A percentile compares a stretch with the other conserved stretches of the same genome.
Conservation (phyloP, 305 asterid genomes). For the Fraxinus angustifolia region DNA sequence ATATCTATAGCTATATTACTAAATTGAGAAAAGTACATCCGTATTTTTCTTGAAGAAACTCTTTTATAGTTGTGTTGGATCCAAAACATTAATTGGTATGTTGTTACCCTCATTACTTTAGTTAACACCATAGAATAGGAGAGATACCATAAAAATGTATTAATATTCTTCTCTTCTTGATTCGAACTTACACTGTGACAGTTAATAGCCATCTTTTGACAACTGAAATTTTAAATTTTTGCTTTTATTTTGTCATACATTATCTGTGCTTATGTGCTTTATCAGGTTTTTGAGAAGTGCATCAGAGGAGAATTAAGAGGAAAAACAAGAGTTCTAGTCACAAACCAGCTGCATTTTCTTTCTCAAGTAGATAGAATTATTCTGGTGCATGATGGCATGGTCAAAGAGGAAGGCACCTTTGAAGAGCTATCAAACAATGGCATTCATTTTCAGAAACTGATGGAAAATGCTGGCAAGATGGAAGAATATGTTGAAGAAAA, state of each 20-base stretch:
- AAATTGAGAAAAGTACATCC: not conserved
- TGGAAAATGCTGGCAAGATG: conserved; percentile 99
- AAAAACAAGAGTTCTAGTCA: conserved; percentile 91
- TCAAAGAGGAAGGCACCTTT: conserved; percentile 95
- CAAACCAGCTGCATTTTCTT: conserved; percentile 93
- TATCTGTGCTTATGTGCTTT: conserved; percentile 20
- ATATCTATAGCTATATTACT: not conserved
- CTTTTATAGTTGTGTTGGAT: conserved; percentile 3
- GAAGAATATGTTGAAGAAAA: conserved; percentile 80
- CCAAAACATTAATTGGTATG: not conserved
- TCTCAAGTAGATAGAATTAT: conserved; percentile 92
- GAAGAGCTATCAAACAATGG: conserved; percentile 83
- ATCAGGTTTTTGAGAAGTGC: conserved; percentile 88
- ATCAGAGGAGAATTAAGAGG: conserved; percentile 83
- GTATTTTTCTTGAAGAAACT: conserved; percentile 1
- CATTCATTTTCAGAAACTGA: conserved; percentile 67
- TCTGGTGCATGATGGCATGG: conserved; percentile 88
- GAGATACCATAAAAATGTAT: not conserved
- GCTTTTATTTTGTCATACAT: not conserved
- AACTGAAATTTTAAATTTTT: not conserved
- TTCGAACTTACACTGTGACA: conserved; percentile 3
- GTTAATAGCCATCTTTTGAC: not conserved
- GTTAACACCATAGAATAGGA: not conserved
- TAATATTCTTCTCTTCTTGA: not conserved
- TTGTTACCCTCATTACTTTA: not conserved